A percentile compares a stretch with the other conserved stretches of the same genome.
Evolutionary conservation across 441 rosid genomes (phyloP).

Genomic region (Jatropha multifida): DNA sequence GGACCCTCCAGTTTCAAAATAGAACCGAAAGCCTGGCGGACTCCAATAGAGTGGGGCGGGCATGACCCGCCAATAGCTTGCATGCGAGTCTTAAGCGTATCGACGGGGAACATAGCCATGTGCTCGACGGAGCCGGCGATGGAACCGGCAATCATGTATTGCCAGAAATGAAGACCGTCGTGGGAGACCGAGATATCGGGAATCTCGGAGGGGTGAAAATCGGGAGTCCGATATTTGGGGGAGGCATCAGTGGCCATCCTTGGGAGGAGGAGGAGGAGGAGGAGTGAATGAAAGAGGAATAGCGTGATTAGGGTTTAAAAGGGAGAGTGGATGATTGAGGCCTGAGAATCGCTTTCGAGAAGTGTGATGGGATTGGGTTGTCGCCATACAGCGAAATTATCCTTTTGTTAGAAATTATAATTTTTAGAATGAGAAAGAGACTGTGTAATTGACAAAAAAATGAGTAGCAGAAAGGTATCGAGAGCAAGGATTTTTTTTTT

Average conservation of each 20-base stretch:
- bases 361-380: slow-evolving; percentile 15
- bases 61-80: slow-evolving; percentile 42
- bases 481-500: too few relatives aligned
- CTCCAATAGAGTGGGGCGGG: slow-evolving; percentile 31
- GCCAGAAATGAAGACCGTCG: slow-evolving; percentile 84
- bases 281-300: background rate
- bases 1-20: slow-evolving; percentile 24
- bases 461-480: background rate
- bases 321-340: slow-evolving; percentile 12
- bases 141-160: slow-evolving; percentile 79
- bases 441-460: too few relatives aligned
- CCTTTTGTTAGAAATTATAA: background rate
- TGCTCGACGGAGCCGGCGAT: slow-evolving; percentile 80
- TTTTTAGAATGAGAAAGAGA: slow-evolving; percentile 2
- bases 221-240: slow-evolving; percentile 34
- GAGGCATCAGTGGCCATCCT: slow-evolving; percentile 43
- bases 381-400: slow-evolving; percentile 14
- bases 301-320: background rate
- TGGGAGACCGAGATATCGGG: slow-evolving; percentile 35
- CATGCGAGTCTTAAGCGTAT: slow-evolving; percentile 67
- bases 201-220: slow-evolving; percentile 43
- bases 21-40: slow-evolving; percentile 41
- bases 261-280: background rate
- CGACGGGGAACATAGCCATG: slow-evolving; percentile 72
- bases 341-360: slow-evolving; percentile 26